Conservation (phyloP, 306 rosid species). For the Quercus alba region DNA sequence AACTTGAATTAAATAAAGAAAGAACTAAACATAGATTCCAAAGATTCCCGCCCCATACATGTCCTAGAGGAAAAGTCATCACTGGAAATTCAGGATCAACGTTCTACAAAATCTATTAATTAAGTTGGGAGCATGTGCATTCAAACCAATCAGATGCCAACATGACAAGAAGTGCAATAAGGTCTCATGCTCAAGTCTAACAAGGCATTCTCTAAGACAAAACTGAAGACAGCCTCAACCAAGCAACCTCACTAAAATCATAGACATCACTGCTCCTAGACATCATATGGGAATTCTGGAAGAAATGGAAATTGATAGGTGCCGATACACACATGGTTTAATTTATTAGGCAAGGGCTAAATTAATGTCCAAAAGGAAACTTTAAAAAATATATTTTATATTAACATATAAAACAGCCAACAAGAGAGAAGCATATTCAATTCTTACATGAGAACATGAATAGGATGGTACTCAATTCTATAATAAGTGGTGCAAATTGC, state of each 20-base stretch:
- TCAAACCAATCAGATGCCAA: not conserved
- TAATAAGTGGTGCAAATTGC: not conserved
- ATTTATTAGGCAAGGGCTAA: not conserved
- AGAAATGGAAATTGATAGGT: too few relatives aligned
- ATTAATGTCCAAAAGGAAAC: not conserved
- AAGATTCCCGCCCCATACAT: not conserved
- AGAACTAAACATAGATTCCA: not conserved
- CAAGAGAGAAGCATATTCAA: not conserved
- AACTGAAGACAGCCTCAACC: not conserved
- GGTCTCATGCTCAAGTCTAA: too few relatives aligned
- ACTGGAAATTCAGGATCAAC: too few relatives aligned
- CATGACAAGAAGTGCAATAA: too few relatives aligned
- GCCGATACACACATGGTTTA: not conserved
- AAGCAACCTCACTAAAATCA: too few relatives aligned
- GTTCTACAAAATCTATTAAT: too few relatives aligned
- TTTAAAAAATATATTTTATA: not conserved
- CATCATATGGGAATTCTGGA: too few relatives aligned
- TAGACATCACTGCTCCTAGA: not conserved
- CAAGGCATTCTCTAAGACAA: too few relatives aligned
- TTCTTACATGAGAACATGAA: not conserved
- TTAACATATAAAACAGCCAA: not conserved
- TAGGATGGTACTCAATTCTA: not conserved
- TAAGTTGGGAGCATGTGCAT: too few relatives aligned
- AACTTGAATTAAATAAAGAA: not conserved
- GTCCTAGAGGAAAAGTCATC: not conserved